These are phyloP conservation scores for Arabidopsis lyrata DNA, from an alignment of 441 rosid species.

Conservation along the genomic window DNA sequence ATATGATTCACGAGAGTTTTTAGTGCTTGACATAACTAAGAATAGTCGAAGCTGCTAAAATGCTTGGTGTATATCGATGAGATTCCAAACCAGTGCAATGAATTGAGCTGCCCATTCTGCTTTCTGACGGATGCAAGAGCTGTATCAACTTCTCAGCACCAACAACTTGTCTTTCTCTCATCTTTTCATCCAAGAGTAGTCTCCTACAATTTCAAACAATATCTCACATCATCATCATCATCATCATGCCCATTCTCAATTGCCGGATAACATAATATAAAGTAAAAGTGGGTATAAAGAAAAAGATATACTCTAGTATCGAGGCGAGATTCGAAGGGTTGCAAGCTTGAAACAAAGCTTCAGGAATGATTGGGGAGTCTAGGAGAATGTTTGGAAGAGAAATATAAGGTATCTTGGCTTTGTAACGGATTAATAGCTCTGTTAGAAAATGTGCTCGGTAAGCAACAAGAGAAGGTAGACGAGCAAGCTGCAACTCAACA, in stretches of 20 bases:
- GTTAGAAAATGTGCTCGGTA: conserved; percentile 84
- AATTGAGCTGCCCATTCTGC: conserved; percentile 30
- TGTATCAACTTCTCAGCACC: conserved; percentile 60
- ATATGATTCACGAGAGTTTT: background rate
- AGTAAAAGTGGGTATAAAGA: background rate
- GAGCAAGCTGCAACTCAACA: conserved; percentile 81
- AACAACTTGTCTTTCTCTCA: conserved; percentile 59
- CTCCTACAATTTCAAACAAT: conserved; percentile 56
- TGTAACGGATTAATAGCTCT: conserved; percentile 69
- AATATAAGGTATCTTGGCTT: conserved; percentile 83
- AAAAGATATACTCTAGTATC: conserved; percentile 56
- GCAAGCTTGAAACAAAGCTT: conserved; percentile 81
- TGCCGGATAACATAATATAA: background rate
- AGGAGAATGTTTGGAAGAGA: conserved; percentile 89
- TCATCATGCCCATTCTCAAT: conserved; percentile 10
- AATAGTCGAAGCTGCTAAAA: conserved; percentile 70
- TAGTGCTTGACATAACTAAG: conserved; percentile 51
- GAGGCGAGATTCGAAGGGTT: conserved; percentile 63
- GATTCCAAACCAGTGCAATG: conserved; percentile 31
- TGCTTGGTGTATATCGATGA: conserved; percentile 55
- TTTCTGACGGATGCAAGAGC: conserved; percentile 60
- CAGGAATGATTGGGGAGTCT: conserved; percentile 76
- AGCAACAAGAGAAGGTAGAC: conserved; percentile 80
- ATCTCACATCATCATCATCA: conserved; percentile 16
- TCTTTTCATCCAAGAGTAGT: conserved; percentile 50